Evolutionary conservation across 345 rosid species (phyloP), one percentile per base, ranked within the genome.

Genomic region (Erodium maritimum): DNA sequence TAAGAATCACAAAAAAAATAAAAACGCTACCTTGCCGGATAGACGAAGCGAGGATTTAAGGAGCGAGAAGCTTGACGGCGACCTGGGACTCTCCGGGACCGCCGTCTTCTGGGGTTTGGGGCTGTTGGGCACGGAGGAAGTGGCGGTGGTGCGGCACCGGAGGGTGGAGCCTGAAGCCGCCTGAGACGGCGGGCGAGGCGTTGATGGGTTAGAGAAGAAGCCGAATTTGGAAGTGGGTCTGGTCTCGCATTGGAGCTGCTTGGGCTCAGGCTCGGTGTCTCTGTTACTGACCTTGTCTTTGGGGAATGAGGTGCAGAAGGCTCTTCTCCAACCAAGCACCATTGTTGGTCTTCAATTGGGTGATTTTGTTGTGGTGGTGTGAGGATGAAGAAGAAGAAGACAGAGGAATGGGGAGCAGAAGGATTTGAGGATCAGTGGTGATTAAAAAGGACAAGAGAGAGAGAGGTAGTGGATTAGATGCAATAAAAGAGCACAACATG

Each of bases 241-340:
- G n/a, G n/a, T n/a, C n/a, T n/a, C n/a, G n/a, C n/a, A n/a, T n/a
- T n/a, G n/a, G n/a, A n/a, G n/a, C n/a, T n/a, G n/a, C n/a, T 80
- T 3, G 80, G 84, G 71, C 80, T 37, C 62, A 29, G 56, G 54
- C 33, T 62, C 55, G 42, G 24, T 46, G 24, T 0, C n/a, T 48
- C 5, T 50, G 33, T 16, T 50, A 16, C 23, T 61, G 14, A 80
- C 83, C 59, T 63, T 76, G 50, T 83, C 82, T 69, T 75, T 90
- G 25, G 85, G 81, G 54, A 81, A 67, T 7, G 95, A 81, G 10
- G 83, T 83, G 71, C 95, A 85, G 59, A 90, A 90, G 34, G 95
- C 87, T 72, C 83, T 79, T 75, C 82, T 83, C 80, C 95, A 83
- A 2, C 87, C 87, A 22, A 73, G 79, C 67, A 90, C 93, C 97